These are phyloP conservation scores for Aspergillus luchuensis DNA, from an alignment of 2,329 filamentous ascomycete genomes.

Conservation along the genomic window DNA sequence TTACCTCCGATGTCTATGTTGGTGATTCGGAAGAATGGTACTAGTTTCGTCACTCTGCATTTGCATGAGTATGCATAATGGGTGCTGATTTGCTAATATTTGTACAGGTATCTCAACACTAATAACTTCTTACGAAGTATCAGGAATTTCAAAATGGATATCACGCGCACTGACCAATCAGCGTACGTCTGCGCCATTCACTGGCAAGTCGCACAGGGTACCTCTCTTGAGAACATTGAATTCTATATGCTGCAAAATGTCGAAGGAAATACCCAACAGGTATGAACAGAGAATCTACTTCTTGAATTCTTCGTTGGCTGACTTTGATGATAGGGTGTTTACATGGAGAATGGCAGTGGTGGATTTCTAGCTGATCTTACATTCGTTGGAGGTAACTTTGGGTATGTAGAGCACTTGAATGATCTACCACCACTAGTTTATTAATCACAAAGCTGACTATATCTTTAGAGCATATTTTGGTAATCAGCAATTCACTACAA, in stretches of 20 bases:
- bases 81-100: too few species aligned
- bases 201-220: slow-evolving; percentile 75
- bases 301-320: too few species aligned
- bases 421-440: neutral
- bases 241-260: slow-evolving; percentile 62
- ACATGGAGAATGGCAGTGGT: slow-evolving; percentile 49
- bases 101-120: slow-evolving; percentile 1
- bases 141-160: slow-evolving; percentile 29
- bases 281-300: too few species aligned
- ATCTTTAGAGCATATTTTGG: slow-evolving; percentile 43
- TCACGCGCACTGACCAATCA: slow-evolving; percentile 12
- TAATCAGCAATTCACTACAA: slow-evolving; percentile 64
- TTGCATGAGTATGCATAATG: too few species aligned
- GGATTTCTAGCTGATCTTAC: slow-evolving; percentile 60
- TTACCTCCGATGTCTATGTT: slow-evolving; percentile 26
- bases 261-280: too few species aligned
- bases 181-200: slow-evolving; percentile 57
- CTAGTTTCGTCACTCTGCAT: too few species aligned
- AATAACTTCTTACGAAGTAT: slow-evolving; percentile 28
- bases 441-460: neutral
- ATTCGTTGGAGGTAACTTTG: slow-evolving; percentile 62
- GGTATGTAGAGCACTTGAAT: slow-evolving; percentile 32
- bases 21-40: slow-evolving; percentile 5
- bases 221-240: slow-evolving; percentile 70
- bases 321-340: slow-evolving; percentile 27